Conservation (phyloP, 2,329 filamentous ascomycete genomes). For the Mycosphaerella sp. region DNA sequence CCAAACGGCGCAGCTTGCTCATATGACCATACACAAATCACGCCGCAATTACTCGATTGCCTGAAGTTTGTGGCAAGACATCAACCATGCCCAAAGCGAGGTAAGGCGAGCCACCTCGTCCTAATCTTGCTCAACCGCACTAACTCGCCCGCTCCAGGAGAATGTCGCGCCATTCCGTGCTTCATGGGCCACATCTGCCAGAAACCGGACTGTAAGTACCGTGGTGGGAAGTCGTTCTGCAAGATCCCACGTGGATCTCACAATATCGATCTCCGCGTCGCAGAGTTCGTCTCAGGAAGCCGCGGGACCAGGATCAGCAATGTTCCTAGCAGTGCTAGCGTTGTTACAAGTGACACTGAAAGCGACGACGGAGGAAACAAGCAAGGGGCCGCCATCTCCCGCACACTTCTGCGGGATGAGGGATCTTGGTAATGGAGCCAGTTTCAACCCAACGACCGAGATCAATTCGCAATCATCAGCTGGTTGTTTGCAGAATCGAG, state of each 20-base stretch:
- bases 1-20: constrained; percentile 35
- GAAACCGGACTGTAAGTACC: constrained; percentile 27
- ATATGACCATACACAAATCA: constrained; percentile 45
- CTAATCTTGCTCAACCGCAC: background rate
- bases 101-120: constrained; percentile 9
- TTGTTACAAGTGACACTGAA: background rate
- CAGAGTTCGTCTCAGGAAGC: constrained; percentile 10
- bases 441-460: too few species aligned
- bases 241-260: constrained; percentile 21
- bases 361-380: background rate
- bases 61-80: constrained; percentile 43
- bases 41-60: constrained; percentile 36
- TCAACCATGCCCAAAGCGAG: constrained; percentile 39
- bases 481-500: too few species aligned
- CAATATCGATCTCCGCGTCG: constrained; percentile 14
- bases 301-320: background rate
- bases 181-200: constrained; percentile 45
- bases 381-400: too few species aligned
- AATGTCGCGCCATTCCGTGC: constrained; percentile 43
- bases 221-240: constrained; percentile 27
- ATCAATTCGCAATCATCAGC: too few species aligned
- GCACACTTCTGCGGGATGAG: too few species aligned
- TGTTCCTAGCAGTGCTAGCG: background rate
- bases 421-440: too few species aligned
- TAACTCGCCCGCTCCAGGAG: background rate